Evolutionary conservation across 768 basidiomycete genomes (phyloP).

Genomic region (Amylocystis lapponica): DNA sequence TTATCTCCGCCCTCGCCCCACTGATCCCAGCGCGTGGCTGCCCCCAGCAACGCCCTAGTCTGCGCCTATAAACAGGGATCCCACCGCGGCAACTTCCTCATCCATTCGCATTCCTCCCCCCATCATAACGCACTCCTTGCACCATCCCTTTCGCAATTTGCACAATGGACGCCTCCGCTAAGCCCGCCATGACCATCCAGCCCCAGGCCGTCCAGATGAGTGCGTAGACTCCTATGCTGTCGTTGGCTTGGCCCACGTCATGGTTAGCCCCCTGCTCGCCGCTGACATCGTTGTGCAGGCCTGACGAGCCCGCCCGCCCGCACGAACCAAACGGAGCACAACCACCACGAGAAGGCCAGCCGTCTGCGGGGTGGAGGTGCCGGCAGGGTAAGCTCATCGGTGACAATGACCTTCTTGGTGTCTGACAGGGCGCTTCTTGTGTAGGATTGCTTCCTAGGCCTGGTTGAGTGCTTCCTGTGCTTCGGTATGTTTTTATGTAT

Average conservation of each 20-base stretch:
- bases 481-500: slow-evolving; percentile 43
- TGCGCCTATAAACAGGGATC: neutral
- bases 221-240: slow-evolving; percentile 28
- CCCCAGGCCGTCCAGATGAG: slow-evolving; percentile 63
- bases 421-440: neutral
- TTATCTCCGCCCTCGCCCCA: no score
- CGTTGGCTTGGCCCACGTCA: neutral
- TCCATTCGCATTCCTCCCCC: neutral
- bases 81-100: neutral
- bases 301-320: slow-evolving; percentile 41
- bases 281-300: slow-evolving; percentile 26
- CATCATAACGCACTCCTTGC: slow-evolving; percentile 2
- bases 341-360: slow-evolving; percentile 42
- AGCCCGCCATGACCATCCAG: slow-evolving; percentile 35
- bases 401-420: neutral
- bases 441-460: slow-evolving; percentile 63
- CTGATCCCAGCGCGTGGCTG: no score
- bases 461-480: slow-evolving; percentile 65
- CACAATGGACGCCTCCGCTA: slow-evolving; percentile 27
- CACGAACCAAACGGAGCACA: slow-evolving; percentile 18
- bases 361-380: slow-evolving; percentile 71
- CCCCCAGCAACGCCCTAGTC: neutral
- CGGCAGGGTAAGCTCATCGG: slow-evolving; percentile 41
- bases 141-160: neutral
- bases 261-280: neutral